Base-by-base conservation (phyloP, 2,329 filamentous ascomycete species). In the Claviceps sp. region DNA sequence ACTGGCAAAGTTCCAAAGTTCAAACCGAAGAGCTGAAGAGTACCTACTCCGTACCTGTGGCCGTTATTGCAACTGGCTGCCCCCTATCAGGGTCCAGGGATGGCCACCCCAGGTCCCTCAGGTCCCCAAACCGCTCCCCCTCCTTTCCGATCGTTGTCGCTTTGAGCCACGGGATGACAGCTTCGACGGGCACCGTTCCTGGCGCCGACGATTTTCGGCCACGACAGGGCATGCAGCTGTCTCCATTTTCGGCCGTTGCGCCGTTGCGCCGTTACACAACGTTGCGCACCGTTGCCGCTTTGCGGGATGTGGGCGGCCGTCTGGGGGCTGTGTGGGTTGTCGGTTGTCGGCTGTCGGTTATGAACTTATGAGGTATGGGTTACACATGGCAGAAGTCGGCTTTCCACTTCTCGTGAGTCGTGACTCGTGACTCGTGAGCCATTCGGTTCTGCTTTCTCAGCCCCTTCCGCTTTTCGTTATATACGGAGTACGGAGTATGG, bases 201-300 rank as follows among this genome's bases (percentile, higher is more conserved):
- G 34, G 37, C 47, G 50, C 50, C 50, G 50, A 51, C 24, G 24
- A 47, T 47, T 37, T 47, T 51, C 50, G 50, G 50, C n/a, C 50
- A 22, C 38, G 34, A 37, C 26, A 45, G 18, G 41, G 30, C 37
- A 50, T 40, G 49, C 49, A 47, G 24, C 37, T 24, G 20, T 37
- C 22, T 37, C 50, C 44, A 24, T 30, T 47, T 47, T 24, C 44
- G 18, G 44, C 38, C 50, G 50, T 37, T 47, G n/a, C 24, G 38
- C 48, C 41, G 18, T 50, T 50, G 20, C 40, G 37, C 37, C 37
- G 40, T 42, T 42, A 18, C 40, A 18, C 37, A n/a, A 14, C 37
- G 40, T 42, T 42, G 13, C 44, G 44, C 43, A 45, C 24, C 43
- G 43, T 47, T 47, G 30, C 11, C 45, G 30, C 9, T 37, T 11